phyloP scores from a whole-genome alignment of 1,284 basidiomycete genomes.

The Mrakiaceae sp. region DNA sequence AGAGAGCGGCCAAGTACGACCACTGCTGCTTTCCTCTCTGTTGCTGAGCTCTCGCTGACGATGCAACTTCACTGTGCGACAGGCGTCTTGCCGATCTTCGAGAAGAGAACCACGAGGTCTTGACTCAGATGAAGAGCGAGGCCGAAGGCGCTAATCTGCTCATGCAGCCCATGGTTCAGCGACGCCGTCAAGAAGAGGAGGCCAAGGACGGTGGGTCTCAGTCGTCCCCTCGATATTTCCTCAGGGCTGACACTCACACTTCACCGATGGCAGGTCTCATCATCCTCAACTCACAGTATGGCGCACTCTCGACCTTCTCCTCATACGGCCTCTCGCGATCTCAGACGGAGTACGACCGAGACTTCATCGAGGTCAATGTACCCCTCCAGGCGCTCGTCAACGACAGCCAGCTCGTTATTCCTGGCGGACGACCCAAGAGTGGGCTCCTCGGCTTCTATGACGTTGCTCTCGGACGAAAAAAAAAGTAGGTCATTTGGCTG shows the following conservation, averaged over 20 bases:
- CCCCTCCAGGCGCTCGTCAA: constrained; percentile 72
- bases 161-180: constrained; percentile 35
- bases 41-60: not conserved
- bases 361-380: constrained; percentile 59
- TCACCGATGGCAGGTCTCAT: constrained; percentile 47
- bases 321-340: not conserved
- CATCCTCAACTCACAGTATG: constrained; percentile 60
- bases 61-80: constrained; percentile 1
- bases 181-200: constrained; percentile 39
- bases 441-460: constrained; percentile 32
- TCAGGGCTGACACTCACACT: constrained; percentile 11
- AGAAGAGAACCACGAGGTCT: constrained; percentile 48
- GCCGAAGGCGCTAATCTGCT: constrained; percentile 45
- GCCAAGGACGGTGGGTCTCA: constrained; percentile 29
- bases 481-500: constrained; percentile 17
- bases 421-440: constrained; percentile 50
- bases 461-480: constrained; percentile 32
- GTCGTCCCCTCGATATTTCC: not conserved
- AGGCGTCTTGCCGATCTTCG: constrained; percentile 43
- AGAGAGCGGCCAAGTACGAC: constrained; percentile 41
- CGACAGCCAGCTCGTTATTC: constrained; percentile 65
- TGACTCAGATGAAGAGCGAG: constrained; percentile 46
- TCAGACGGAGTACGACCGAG: constrained; percentile 27
- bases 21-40: not conserved
- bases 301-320: constrained; percentile 33